Evolutionary conservation across 2,329 filamentous ascomycete genomes (phyloP).

Genomic region (Calonectria henricotiae): DNA sequence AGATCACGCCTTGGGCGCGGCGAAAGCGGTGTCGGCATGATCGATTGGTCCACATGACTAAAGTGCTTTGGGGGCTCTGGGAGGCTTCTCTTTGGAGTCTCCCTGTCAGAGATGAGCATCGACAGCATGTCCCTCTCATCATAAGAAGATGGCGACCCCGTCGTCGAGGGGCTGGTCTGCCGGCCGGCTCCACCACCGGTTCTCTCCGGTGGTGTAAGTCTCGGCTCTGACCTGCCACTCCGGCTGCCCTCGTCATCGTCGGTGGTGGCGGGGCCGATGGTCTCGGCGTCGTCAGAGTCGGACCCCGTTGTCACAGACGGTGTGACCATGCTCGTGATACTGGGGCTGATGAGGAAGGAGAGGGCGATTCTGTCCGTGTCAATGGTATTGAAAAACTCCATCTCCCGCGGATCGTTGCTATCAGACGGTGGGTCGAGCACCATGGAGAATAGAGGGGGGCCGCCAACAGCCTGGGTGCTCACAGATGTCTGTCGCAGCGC

Average conservation of each 20-base stretch:
- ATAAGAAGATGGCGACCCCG: conserved; percentile 53
- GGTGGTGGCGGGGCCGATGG: conserved; percentile 28
- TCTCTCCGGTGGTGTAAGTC: conserved; percentile 37
- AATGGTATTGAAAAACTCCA: conserved; percentile 35
- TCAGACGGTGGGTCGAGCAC: conserved; percentile 45
- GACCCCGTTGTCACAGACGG: conserved; percentile 47
- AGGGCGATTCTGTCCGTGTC: conserved; percentile 43
- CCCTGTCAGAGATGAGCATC: conserved; percentile 50
- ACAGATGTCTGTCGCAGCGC: conserved; percentile 47
- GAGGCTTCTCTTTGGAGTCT: conserved; percentile 49
- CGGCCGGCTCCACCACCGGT: conserved; percentile 34
- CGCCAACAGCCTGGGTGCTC: conserved; percentile 50
- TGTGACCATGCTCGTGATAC: conserved; percentile 50
- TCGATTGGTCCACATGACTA: conserved; percentile 50
- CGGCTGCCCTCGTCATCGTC: conserved; percentile 32
- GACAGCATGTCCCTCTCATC: conserved; percentile 57
- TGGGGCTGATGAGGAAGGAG: conserved; percentile 47
- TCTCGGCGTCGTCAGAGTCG: conserved; percentile 41
- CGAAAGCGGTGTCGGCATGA: conserved; percentile 52
- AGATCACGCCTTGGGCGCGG: conserved; percentile 47
- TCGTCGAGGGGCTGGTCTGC: conserved; percentile 43
- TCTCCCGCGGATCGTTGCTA: conserved; percentile 36
- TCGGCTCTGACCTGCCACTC: conserved; percentile 37
- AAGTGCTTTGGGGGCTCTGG: conserved; percentile 54
- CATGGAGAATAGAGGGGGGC: conserved; percentile 41